Evolutionary conservation across 139 green algal genomes (phyloP).

Genomic region (Zygnema cylindricum): DNA sequence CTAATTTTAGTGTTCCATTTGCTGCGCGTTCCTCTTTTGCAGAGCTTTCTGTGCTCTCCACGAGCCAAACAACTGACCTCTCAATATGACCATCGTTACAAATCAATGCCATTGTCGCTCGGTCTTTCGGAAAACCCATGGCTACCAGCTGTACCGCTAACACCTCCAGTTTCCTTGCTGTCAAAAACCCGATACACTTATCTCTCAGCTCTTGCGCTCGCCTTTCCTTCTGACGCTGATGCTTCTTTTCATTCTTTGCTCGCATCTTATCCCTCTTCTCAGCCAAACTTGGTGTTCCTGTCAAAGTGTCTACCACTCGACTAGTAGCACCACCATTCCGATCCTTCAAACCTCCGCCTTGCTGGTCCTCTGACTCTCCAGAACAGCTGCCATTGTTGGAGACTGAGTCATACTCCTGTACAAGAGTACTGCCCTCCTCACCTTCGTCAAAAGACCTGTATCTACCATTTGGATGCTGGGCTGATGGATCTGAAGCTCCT

Average conservation of each 20-base stretch:
- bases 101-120: constrained; percentile 37
- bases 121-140: constrained; percentile 57
- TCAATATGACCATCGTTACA: constrained; percentile 56
- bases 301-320: background rate
- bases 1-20: constrained; percentile 38
- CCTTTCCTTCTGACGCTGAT: constrained; percentile 54
- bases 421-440: constrained; percentile 29
- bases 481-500: constrained; percentile 1
- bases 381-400: constrained; percentile 61
- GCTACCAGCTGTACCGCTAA: constrained; percentile 53
- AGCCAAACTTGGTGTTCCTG: background rate
- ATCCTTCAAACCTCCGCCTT: constrained; percentile 7
- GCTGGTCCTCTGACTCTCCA: constrained; percentile 56
- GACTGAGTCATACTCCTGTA: constrained; percentile 45
- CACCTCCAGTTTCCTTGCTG: constrained; percentile 54
- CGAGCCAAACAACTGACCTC: constrained; percentile 46
- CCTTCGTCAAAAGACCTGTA: constrained; percentile 55
- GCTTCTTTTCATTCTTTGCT: constrained; percentile 62
- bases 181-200: constrained; percentile 53
- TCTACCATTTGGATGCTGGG: constrained; percentile 32
- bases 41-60: constrained; percentile 38
- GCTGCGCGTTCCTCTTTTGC: background rate
- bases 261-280: constrained; percentile 60
- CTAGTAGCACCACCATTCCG: constrained; percentile 9
- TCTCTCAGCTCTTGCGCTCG: constrained; percentile 51